A percentile compares a stretch with the other conserved stretches of the same genome.
Conservation (phyloP, 805 yeast genomes). For the Kluyveromyces dobzhanskii region DNA sequence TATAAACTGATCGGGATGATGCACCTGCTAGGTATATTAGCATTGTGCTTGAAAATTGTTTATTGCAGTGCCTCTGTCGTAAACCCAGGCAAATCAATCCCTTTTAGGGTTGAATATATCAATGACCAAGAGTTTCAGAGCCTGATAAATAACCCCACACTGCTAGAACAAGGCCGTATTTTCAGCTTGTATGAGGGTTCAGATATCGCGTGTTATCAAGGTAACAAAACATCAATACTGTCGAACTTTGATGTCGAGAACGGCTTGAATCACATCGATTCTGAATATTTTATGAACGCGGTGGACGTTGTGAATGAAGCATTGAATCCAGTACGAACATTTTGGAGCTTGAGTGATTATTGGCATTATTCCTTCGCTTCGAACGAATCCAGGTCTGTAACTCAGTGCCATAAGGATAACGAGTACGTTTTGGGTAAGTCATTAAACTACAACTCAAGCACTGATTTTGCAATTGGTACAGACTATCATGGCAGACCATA, state of each 20-base stretch:
- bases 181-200: neutral
- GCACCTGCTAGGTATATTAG: too few species aligned
- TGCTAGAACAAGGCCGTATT: neutral
- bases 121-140: neutral
- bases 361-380: neutral
- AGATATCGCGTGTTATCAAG: neutral
- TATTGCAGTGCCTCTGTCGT: too few species aligned
- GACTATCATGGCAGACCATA: conserved; percentile 28
- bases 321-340: conserved; percentile 6
- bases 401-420: too few species aligned
- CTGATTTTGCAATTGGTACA: conserved; percentile 25
- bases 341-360: too few species aligned
- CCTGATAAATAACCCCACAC: neutral
- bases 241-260: too few species aligned
- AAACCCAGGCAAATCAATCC: too few species aligned
- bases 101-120: neutral
- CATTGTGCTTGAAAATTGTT: too few species aligned
- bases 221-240: conserved; percentile 7
- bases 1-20: too few species aligned
- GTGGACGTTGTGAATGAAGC: conserved; percentile 12
- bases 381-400: neutral
- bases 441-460: conserved; percentile 11
- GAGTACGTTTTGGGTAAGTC: conserved; percentile 20
- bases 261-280: too few species aligned
- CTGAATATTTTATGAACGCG: conserved; percentile 13